Base-by-base conservation (phyloP, 2,329 filamentous ascomycete species). In the Fusarium subglutinans region DNA sequence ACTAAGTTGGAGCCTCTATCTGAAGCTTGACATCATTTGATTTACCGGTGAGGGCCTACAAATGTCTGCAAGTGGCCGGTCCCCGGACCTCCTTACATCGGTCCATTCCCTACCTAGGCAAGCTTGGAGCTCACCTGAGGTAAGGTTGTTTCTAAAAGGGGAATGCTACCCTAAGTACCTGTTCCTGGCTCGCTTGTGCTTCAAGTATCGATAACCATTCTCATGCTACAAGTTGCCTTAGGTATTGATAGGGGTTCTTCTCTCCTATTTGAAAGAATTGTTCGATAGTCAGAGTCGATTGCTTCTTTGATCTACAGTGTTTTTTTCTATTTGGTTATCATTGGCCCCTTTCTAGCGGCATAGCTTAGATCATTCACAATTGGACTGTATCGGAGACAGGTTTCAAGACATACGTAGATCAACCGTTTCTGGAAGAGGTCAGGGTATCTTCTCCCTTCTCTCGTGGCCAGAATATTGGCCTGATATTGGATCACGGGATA, bases 71-170 rank as follows among this genome's bases (percentile, higher is more conserved):
- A 41, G 33, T 62, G 63, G 47, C 65, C 40, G 41, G 47, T 35
- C 33, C 33, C 33, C 33, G 6, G 33, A 53, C 20, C 65, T 63
- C 65, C 51, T 69, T 69, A 58, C 66, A 54, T 50, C 41, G 41
- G 45, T 43, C 17, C 68, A 71, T 70, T 70, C 59, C 59, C 66
- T 22, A 57, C 59, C 66, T 22, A 57, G 37, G n/a, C 45, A 54
- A 66, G 66, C 55, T 58, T 65, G 55, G 60, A 70, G 66, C 65
- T 73, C 63, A 45, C 58, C 51, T 70, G 66, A 58, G 41, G 55
- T 37, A 70, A 70, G 66, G 43, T 61, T 73, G 70, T 60, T 73
- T 73, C 70, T 59, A 74, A 74, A 73, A 73, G 60, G 70, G 70
- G 70, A 73, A 74, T 66, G 66, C 47, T 73, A 74, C 60, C 54